Percentiles rank a stretch among this genome's conserved stretches.
phyloP scores from a whole-genome alignment of 2,329 filamentous ascomycete genomes.

The Calonectria hawksworthii region DNA sequence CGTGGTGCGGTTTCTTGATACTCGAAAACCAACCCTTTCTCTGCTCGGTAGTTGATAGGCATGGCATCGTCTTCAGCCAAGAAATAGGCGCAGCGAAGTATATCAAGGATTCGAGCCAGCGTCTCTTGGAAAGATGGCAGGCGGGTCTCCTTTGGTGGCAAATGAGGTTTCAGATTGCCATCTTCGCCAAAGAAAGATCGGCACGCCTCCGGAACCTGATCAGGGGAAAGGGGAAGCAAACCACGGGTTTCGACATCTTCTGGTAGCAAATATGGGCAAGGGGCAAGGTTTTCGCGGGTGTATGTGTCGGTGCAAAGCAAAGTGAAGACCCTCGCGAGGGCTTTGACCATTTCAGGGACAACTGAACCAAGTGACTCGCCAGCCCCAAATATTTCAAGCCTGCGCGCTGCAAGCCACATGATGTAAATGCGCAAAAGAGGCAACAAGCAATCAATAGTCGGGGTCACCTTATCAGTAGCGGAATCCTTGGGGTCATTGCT shows the following conservation, averaged over 20 bases:
- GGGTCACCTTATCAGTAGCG: slow-evolving; percentile 50
- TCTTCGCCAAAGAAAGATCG: slow-evolving; percentile 53
- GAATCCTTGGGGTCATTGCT: slow-evolving; percentile 39
- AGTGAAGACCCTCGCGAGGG: slow-evolving; percentile 62
- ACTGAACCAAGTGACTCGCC: slow-evolving; percentile 60
- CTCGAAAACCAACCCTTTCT: slow-evolving; percentile 51
- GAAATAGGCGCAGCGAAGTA: slow-evolving; percentile 63
- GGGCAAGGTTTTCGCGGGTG: slow-evolving; percentile 52
- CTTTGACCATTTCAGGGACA: slow-evolving; percentile 61
- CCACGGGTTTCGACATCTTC: slow-evolving; percentile 66
- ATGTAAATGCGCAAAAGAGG: slow-evolving; percentile 67
- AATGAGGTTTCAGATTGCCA: slow-evolving; percentile 56
- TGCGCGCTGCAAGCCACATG: slow-evolving; percentile 65
- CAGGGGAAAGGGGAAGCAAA: slow-evolving; percentile 57
- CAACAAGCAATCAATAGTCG: slow-evolving; percentile 59
- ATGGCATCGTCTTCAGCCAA: slow-evolving; percentile 58
- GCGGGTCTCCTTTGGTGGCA: slow-evolving; percentile 49
- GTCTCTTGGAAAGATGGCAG: slow-evolving; percentile 53
- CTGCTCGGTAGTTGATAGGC: slow-evolving; percentile 51
- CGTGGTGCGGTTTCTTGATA: slow-evolving; percentile 38
- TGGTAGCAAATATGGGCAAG: slow-evolving; percentile 63
- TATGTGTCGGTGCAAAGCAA: slow-evolving; percentile 62
- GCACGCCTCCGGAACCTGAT: slow-evolving; percentile 55
- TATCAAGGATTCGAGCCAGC: slow-evolving; percentile 63
- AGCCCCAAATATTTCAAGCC: slow-evolving; percentile 61